Conservation (phyloP, 192 early-diverging fungal genomes). For the Paraglomus occultum region DNA sequence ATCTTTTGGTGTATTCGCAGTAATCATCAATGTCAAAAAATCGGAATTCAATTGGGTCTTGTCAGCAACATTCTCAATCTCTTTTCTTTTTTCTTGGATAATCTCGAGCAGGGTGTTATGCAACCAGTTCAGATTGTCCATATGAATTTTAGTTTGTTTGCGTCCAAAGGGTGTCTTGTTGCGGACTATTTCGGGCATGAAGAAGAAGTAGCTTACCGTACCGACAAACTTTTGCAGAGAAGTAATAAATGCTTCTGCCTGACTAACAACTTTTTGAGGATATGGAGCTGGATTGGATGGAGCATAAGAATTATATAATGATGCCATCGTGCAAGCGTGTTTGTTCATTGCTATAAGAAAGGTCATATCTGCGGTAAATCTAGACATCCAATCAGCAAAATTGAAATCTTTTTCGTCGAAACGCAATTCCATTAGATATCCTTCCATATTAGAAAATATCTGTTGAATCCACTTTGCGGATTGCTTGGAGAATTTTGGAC, state of each 20-base stretch:
- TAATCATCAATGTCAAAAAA: constrained; percentile 16
- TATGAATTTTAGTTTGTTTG: not conserved
- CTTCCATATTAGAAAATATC: not conserved
- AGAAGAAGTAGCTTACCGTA: not conserved
- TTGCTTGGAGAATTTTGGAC: not conserved
- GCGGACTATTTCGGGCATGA: not conserved
- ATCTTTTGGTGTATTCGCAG: constrained; percentile 9
- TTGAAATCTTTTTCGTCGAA: not conserved
- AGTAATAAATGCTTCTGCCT: not conserved
- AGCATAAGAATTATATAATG: not conserved
- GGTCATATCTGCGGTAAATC: not conserved
- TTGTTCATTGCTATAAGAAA: not conserved
- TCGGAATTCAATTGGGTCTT: not conserved
- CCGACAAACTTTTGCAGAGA: not conserved
- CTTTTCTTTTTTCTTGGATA: constrained; percentile 5
- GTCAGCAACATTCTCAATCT: not conserved
- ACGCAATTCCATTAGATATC: not conserved
- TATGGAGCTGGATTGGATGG: not conserved
- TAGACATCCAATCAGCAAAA: not conserved
- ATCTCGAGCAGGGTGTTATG: not conserved
- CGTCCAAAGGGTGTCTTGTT: not conserved
- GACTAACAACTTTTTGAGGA: not conserved
- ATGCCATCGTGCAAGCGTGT: not conserved
- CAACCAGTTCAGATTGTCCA: constrained; percentile 1
- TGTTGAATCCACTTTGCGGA: not conserved